Base-by-base conservation (phyloP, 139 green algal species). In the Pleodorina starrii region DNA sequence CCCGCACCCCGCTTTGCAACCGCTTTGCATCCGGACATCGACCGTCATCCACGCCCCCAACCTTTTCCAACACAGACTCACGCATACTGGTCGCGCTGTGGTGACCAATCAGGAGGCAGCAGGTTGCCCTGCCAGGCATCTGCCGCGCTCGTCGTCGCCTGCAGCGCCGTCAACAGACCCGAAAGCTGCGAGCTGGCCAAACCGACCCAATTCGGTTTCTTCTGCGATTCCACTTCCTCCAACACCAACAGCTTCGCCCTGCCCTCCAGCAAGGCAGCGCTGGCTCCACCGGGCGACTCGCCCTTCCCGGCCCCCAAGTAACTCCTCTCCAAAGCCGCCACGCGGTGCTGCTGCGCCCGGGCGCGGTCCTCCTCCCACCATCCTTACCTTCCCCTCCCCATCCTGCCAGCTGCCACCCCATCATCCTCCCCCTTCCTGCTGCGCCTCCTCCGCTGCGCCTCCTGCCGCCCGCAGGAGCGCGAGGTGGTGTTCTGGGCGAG, bases 401-500 rank as follows among this genome's bases (percentile, higher is more conserved):
- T n/a, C n/a, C n/a, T n/a, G n/a, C n/a, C n/a, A n/a, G n/a, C n/a
- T n/a, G n/a, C n/a, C n/a, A n/a, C n/a, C n/a, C n/a, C n/a, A n/a
- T n/a, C n/a, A n/a, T n/a, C n/a, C n/a, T n/a, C n/a, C n/a, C n/a
- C n/a, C n/a, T n/a, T n/a, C n/a, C n/a, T n/a, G n/a, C n/a, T n/a
- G n/a, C n/a, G 57, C 57, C 57, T 9, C 57, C 57, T 11, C 57
- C 57, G 12, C 57, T 29, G 14, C 19, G 19, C 19, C 57, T 17
- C 17, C 57, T 17, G 5, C 23, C 51, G 42, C 38, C 23, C 40
- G 40, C 77, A 91, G 87, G 75, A 91, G 5, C 77, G 54, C 19
- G 76, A 90, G 27, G 75, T 89, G 12, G 92, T 93, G 43, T 93
- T 93, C 44, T 95, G 94, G 94, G 92, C 91, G 1, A 72, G 84